Evolutionary conservation across 805 yeast species (phyloP), one percentile per base, ranked within the genome.

Genomic region (Zygosaccharomyces siamensis): DNA sequence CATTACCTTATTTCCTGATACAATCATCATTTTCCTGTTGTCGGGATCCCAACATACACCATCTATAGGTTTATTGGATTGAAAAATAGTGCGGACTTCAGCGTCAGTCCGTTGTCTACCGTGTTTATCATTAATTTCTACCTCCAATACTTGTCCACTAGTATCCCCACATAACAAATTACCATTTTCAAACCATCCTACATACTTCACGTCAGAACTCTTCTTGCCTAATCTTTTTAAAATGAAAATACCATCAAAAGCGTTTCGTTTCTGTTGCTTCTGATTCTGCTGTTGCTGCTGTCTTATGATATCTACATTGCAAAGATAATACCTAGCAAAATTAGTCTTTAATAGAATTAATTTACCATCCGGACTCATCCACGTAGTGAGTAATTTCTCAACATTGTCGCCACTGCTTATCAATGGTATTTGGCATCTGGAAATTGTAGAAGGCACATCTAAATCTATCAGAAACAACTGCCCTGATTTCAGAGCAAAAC

Each of bases 381-480:
- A 63, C 39, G 59, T 51, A 5, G 49, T 51, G 23, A 58, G 40
- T 14, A 64, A 30, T 31, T 46, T 53, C 45, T 65, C 69, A 2
- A 51, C 43, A 46, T 47, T 51, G 23, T 43, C 46, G n/a, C 49
- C 48, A 8, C 39, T 43, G 5, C 49, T 38, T 14, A 61, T 33
- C 20, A 61, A 49, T 0, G 76, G 68, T 1, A 74, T 50, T 10
- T 62, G 64, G n/a, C 72, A 59, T 21, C 64, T 67, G 37, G 72
- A 74, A 4, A 86, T 82, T 6, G 71, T 72, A 31, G 83, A 79
- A 1, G 93, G 93, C 43, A 73, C 73, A 44, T 79, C 81, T 53
- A 86, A 67, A 56, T 84, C 81, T 28, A 86, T 84, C n/a, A 84
- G 66, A 54, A 78, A 78, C n/a, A 86, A 65, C 12, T 72, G 59